These are phyloP conservation scores for Peronospora farinosa DNA, from an alignment of 352 stramenopile species.

Conservation along the genomic window DNA sequence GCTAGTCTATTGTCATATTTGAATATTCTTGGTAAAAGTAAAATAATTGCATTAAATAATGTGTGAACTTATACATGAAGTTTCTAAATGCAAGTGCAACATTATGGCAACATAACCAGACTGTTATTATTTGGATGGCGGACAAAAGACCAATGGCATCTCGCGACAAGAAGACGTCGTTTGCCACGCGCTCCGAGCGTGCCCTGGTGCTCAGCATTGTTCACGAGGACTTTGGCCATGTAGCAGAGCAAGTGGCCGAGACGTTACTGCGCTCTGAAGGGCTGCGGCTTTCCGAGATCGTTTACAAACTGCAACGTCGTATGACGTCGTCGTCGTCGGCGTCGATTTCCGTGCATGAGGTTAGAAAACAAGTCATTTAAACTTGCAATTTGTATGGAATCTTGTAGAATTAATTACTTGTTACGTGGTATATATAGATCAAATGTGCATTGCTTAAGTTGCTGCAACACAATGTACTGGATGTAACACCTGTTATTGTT, in stretches of 20 bases:
- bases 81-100: constrained; percentile 1
- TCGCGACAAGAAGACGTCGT: constrained; percentile 23
- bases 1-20: too few relatives aligned
- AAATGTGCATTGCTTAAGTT: constrained; percentile 81
- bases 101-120: background rate
- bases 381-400: background rate
- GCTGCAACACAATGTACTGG: constrained; percentile 81
- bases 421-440: constrained; percentile 27
- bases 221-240: constrained; percentile 75
- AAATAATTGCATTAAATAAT: too few relatives aligned
- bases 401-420: too few relatives aligned
- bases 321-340: constrained; percentile 7
- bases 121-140: constrained; percentile 9
- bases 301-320: constrained; percentile 44
- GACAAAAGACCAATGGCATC: constrained; percentile 10
- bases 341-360: constrained; percentile 52
- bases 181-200: constrained; percentile 68
- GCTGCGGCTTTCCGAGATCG: constrained; percentile 57
- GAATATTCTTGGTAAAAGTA: too few relatives aligned
- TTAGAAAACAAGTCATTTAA: background rate
- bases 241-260: constrained; percentile 50
- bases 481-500: constrained; percentile 43
- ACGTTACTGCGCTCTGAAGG: constrained; percentile 63
- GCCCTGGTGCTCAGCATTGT: constrained; percentile 66
- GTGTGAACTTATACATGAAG: too few relatives aligned